A percentile compares a stretch with the other conserved stretches of the same genome.
Evolutionary conservation across 108 stramenopile species (phyloP).

Genomic region (Hondaea fermentalgiana): DNA sequence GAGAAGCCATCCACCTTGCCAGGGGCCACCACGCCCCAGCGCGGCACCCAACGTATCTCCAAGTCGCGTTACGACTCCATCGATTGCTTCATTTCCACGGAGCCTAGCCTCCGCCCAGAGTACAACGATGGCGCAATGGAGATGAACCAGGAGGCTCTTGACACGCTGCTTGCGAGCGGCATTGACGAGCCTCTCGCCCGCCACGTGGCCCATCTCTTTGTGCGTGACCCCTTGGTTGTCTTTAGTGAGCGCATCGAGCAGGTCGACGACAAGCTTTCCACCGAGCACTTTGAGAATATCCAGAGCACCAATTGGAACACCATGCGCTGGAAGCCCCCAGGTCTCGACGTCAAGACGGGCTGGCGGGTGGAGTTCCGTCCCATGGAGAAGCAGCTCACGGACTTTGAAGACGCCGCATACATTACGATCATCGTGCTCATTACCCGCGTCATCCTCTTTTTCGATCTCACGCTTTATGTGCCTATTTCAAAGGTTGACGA

Average conservation of each 20-base stretch:
- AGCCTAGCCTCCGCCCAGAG: background rate
- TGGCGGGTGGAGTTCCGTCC: conserved; percentile 96
- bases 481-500: conserved; percentile 90
- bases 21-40: background rate
- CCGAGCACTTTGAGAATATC: conserved; percentile 95
- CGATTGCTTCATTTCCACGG: conserved; percentile 66
- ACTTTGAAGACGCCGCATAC: conserved; percentile 97
- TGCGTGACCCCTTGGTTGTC: conserved; percentile 90
- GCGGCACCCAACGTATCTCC: conserved; percentile 59
- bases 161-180: conserved; percentile 63
- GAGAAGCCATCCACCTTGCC: background rate
- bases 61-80: conserved; percentile 93
- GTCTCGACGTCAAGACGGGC: conserved; percentile 66
- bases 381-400: conserved; percentile 96
- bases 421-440: conserved; percentile 82
- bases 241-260: conserved; percentile 78
- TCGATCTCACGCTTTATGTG: conserved; percentile 92
- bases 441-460: conserved; percentile 92
- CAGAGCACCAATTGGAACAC: conserved; percentile 99
- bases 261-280: conserved; percentile 77
- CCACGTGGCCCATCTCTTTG: conserved; percentile 89
- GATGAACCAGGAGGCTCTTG: conserved; percentile 57
- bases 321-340: conserved; percentile 96
- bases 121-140: conserved; percentile 85
- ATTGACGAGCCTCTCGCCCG: conserved; percentile 82